phyloP scores from a whole-genome alignment of 805 yeast genomes.

The Lipomyces yamadae region DNA sequence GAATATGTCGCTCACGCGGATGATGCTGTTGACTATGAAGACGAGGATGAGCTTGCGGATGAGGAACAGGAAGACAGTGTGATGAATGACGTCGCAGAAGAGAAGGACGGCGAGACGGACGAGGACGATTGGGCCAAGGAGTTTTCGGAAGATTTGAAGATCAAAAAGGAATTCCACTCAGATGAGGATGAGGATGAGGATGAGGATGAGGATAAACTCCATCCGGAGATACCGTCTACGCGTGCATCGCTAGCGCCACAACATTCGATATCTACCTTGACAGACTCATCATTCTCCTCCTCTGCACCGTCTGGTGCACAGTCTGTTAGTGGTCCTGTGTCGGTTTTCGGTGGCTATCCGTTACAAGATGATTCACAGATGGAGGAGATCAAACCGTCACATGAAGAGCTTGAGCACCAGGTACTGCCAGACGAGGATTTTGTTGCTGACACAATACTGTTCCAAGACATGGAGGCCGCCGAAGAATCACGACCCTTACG shows the following conservation, averaged over 20 bases:
- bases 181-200: conserved; percentile 19
- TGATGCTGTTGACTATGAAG: conserved; percentile 92
- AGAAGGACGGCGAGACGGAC: conserved; percentile 48
- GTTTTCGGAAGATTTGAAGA: conserved; percentile 13
- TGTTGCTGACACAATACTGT: conserved; percentile 13
- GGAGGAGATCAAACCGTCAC: conserved; percentile 26
- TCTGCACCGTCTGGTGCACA: background rate
- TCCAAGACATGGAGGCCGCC: conserved; percentile 21
- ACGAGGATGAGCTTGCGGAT: conserved; percentile 92
- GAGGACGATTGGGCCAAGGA: conserved; percentile 48
- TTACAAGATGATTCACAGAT: conserved; percentile 35
- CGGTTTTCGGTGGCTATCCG: conserved; percentile 8
- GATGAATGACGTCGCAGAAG: conserved; percentile 43
- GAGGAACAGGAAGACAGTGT: conserved; percentile 59
- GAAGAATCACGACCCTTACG: conserved; percentile 23
- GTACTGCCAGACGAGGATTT: conserved; percentile 13
- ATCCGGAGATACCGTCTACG: background rate
- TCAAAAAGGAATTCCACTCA: conserved; percentile 9
- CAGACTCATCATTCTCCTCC: background rate
- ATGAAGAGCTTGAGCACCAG: background rate
- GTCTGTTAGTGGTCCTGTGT: background rate
- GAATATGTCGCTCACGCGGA: conserved; percentile 64
- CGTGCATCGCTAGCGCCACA: background rate
- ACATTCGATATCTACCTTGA: conserved; percentile 38
- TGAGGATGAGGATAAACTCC: conserved; percentile 10